Evolutionary conservation across 2,329 filamentous ascomycete species (phyloP), one percentile per base, ranked within the genome.

Genomic region (Colletotrichum orbiculare): DNA sequence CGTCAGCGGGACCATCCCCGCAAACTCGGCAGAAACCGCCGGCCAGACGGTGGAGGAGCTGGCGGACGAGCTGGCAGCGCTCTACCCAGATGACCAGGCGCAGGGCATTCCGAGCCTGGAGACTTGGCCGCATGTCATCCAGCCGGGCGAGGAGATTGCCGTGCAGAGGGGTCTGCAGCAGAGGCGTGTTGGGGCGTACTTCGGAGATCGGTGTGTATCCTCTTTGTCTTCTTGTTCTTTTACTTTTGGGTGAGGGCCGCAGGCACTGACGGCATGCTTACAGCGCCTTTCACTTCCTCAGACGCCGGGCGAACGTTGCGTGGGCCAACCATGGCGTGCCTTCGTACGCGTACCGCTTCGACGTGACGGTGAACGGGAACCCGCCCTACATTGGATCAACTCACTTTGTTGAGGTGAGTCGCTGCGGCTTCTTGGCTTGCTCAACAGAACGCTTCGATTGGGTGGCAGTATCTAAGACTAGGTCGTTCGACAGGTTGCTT

Each of bases 381-480:
- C 67, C 68, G 4, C 60, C 59, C 6, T 64, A 42, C 13, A 57
- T 52, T 17, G 73, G 73, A 8, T 70, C 76, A 8, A 71, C 70
- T 3, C 75, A 84, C 17, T 84, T 85, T 67, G 72, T 75, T 62
- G 77, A 75, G 64, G 73, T 71, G n/a, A n/a, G 37, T 12, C 34
- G n/a, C 8, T n/a, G 34, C 53, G 38, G 13, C 13, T 34, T 12
- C 13, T 12, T 12, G 3, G 35, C 37, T 34, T 35, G 4, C 25
- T 25, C 25, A 25, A 25, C 25, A 25, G 25, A 25, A 1, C 25
- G 25, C 25, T 25, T 25, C 25, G 1, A 25, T 25, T 25, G 25
- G 25, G 25, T 25, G 25, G 25, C 25, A 25, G 4, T 25, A 4
- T 25, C 1, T 8, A 13, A 9, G 6, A 15, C 8, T 2, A 25